Evolutionary conservation across 2,329 filamentous ascomycete species (phyloP), one percentile per base, ranked within the genome.

Genomic region (Alternaria postmessia): DNA sequence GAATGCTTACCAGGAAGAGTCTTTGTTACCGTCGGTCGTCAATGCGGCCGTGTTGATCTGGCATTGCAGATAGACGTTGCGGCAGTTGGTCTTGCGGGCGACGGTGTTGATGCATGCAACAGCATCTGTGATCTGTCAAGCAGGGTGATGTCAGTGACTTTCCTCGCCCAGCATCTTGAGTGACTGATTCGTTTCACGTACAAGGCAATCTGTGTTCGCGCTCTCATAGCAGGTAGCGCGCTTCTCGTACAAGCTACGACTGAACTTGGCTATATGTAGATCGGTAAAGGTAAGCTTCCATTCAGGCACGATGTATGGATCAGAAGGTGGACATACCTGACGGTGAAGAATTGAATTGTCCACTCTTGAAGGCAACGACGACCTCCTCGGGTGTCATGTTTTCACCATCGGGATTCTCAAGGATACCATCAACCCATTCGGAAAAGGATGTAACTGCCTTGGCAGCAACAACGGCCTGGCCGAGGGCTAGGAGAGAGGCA

Each of bases 371-470:
- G 53, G 61, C 61, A 56, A 51, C 44, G 28, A 63, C 22, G 42
- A 63, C 61, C 53, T 63, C 61, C 52, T 63, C 56, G 30, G 61
- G 61, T 47, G 61, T 60, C 61, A 63, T 63, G 39, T 63, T 60
- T 22, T 63, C 61, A 28, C 61, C 61, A 59, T 57, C 43, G 20
- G 61, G 56, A 30, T 63, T 51, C 42, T 56, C 48, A 43, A 63
- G 36, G 6, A 63, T 63, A n/a, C 61, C 61, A 51, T 63, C 61
- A 52, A 63, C 61, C 61, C 61, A 63, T 53, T 63, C 61, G 16
- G 61, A 57, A 54, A 60, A 63, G 47, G 61, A 63, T 38, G 52
- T 54, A 11, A 63, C 57, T 54, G 61, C 57, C 49, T 63, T 63
- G 28, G 61, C 57, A 18, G 61, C 53, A 54, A 34, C 38, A 47